A percentile compares a stretch with the other conserved stretches of the same genome.
Evolutionary conservation across 306 rosid species (phyloP).

Genomic region (Lablab purpureus): DNA sequence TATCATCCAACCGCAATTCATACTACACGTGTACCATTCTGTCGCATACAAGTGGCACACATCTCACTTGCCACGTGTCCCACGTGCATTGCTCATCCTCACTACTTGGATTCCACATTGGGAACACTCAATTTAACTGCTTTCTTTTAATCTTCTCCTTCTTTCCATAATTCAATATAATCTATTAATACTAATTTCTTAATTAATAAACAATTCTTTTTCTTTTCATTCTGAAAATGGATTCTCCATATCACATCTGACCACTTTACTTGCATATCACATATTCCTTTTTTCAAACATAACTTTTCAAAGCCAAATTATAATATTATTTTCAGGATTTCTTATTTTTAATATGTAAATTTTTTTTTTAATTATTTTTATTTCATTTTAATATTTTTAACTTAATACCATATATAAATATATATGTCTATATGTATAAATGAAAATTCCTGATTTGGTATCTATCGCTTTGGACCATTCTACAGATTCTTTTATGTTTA

Average conservation of each 20-base stretch:
- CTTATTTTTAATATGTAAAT: too few species aligned
- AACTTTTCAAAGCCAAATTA: background rate
- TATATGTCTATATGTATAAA: too few species aligned
- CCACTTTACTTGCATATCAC: slow-evolving; percentile 26
- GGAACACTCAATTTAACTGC: background rate
- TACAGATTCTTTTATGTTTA: background rate
- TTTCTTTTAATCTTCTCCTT: background rate
- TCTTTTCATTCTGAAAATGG: background rate
- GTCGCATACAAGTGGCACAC: slow-evolving; percentile 30
- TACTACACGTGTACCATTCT: slow-evolving; percentile 20
- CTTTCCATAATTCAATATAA: background rate
- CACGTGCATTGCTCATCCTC: slow-evolving; percentile 39
- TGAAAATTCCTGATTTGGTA: slow-evolving; percentile 11
- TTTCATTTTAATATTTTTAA: too few species aligned
- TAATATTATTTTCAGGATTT: too few species aligned
- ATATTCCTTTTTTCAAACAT: background rate
- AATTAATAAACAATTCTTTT: background rate
- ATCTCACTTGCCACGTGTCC: slow-evolving; percentile 21
- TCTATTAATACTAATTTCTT: background rate
- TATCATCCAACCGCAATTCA: background rate
- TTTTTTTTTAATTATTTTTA: too few species aligned
- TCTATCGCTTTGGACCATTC: background rate
- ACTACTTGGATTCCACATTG: background rate
- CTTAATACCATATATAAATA: too few species aligned
- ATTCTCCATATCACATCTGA: slow-evolving; percentile 1